phyloP scores from a whole-genome alignment of 164 flowering plant species.

The Taxillus chinensis region DNA sequence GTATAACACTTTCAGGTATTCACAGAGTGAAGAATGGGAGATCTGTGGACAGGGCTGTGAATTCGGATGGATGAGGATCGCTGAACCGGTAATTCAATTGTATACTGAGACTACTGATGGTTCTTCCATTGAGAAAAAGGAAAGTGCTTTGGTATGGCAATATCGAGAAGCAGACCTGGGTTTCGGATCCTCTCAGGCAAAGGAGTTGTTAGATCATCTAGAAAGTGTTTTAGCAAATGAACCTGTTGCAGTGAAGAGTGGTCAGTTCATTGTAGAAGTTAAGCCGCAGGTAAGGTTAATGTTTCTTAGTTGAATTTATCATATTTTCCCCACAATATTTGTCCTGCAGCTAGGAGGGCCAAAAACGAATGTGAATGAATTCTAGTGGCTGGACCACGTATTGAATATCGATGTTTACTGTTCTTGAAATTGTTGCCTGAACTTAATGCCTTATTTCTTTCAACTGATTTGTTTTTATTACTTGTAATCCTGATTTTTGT shows the following conservation, averaged over 20 bases:
- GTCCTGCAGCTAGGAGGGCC: background rate
- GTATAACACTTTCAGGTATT: conserved; percentile 31
- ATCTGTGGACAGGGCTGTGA: conserved; percentile 33
- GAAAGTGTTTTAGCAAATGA: conserved; percentile 76
- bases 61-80: conserved; percentile 57
- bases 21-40: conserved; percentile 42
- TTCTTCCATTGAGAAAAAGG: conserved; percentile 55
- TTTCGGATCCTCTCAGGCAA: conserved; percentile 65
- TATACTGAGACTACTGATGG: conserved; percentile 77
- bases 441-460: too few relatives aligned
- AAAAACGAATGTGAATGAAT: background rate
- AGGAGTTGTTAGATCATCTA: conserved; percentile 63
- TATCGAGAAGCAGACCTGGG: conserved; percentile 63
- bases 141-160: conserved; percentile 78
- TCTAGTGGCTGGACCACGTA: too few relatives aligned
- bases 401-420: too few relatives aligned
- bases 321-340: background rate
- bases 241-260: conserved; percentile 63
- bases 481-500: too few relatives aligned
- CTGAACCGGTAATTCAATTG: conserved; percentile 58
- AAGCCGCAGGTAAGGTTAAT: conserved; percentile 50
- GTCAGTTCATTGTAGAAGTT: conserved; percentile 68
- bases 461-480: too few relatives aligned
- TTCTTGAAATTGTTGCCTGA: too few relatives aligned
- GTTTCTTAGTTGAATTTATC: background rate